These are phyloP conservation scores for Lasiosphaeria miniovina DNA, from an alignment of 495 filamentous ascomycete genomes.

Conservation along the genomic window DNA sequence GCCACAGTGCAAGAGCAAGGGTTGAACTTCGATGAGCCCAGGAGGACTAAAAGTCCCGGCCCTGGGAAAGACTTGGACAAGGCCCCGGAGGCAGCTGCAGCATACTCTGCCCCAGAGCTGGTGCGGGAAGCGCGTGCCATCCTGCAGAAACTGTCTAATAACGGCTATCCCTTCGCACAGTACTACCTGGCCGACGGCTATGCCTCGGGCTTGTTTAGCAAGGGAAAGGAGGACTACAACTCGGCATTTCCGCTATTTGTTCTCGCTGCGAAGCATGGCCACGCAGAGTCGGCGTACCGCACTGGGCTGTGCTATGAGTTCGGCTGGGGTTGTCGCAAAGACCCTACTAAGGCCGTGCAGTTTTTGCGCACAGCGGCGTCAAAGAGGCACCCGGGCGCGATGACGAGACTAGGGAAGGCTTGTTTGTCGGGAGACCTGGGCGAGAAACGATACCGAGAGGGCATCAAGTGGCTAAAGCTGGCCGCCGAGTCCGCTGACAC, in stretches of 20 bases:
- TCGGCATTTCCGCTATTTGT: conserved; percentile 89
- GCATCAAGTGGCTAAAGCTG: conserved; percentile 93
- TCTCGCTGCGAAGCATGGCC: conserved; percentile 92
- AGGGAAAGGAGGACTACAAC: conserved; percentile 85
- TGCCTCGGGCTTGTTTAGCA: conserved; percentile 90
- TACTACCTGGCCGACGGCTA: conserved; percentile 96
- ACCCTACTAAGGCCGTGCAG: conserved; percentile 84
- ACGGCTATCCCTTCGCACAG: conserved; percentile 91
- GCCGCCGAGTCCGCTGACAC: conserved; percentile 82
- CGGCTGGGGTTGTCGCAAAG: conserved; percentile 90
- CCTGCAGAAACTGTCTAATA: conserved; percentile 78
- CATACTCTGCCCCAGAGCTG: conserved; percentile 59
- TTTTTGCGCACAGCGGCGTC: conserved; percentile 88
- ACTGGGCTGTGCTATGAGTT: conserved; percentile 96
- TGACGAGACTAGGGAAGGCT: conserved; percentile 86
- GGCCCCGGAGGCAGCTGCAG: conserved; percentile 43
- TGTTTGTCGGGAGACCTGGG: conserved; percentile 88
- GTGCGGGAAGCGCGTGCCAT: conserved; percentile 86
- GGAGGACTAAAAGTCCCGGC: conserved; percentile 43
- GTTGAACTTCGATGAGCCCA: conserved; percentile 37
- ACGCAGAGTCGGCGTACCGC: conserved; percentile 93
- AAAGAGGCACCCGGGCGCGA: conserved; percentile 92
- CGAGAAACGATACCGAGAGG: conserved; percentile 82
- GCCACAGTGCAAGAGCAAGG: conserved; percentile 72
- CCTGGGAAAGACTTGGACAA: conserved; percentile 34